Evolutionary conservation across 805 yeast genomes (phyloP).

Genomic region (Metschnikowia chrysomelidarum): DNA sequence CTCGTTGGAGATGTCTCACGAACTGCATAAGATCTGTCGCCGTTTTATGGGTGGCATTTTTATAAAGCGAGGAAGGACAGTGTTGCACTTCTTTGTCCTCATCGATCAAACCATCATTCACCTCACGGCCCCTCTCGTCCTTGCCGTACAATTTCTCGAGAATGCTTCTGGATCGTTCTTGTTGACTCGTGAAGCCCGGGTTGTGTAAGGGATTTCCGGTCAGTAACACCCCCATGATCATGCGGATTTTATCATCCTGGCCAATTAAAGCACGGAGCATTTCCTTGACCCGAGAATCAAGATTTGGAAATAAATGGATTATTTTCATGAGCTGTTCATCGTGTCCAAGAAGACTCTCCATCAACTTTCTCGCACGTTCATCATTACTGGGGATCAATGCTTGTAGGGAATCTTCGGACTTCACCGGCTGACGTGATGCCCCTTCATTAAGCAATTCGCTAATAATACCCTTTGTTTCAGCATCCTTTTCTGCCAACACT

Average conservation of each 20-base stretch:
- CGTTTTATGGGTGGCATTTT: too few relatives aligned
- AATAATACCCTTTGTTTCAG: neutral
- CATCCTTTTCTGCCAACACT: conserved; percentile 2
- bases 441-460: conserved; percentile 1
- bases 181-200: too few relatives aligned
- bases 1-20: too few relatives aligned
- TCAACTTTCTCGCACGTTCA: neutral
- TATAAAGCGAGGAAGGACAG: too few relatives aligned
- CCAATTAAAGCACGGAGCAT: neutral
- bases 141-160: neutral
- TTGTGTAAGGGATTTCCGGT: too few relatives aligned
- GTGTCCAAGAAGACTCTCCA: conserved; percentile 1
- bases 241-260: neutral
- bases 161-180: neutral
- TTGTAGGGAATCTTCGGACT: too few relatives aligned
- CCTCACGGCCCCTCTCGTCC: neutral
- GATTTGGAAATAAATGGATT: neutral
- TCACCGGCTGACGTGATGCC: too few relatives aligned
- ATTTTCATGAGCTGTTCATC: neutral
- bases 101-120: neutral
- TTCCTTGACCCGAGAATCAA: neutral
- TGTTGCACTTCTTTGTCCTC: too few relatives aligned
- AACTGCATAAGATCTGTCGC: too few relatives aligned
- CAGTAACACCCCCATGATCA: neutral
- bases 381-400: too few relatives aligned